Conservation (phyloP, 768 basidiomycete species). For the Trametes gibbosa region DNA sequence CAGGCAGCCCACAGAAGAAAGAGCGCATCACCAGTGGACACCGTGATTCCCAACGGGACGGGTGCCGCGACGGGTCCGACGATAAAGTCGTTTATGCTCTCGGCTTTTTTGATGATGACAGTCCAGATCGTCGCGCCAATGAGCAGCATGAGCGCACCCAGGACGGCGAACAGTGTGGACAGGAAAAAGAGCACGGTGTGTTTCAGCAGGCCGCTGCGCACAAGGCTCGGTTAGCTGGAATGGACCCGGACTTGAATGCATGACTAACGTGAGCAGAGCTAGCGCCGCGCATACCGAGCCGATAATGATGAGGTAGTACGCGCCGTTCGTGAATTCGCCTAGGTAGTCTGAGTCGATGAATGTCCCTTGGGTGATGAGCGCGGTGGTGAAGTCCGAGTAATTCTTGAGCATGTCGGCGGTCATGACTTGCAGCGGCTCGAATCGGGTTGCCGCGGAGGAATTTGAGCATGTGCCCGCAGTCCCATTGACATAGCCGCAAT, state of each 20-base stretch:
- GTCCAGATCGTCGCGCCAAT: constrained; percentile 79
- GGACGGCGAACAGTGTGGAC: constrained; percentile 59
- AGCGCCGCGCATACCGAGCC: constrained; percentile 67
- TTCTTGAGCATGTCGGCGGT: constrained; percentile 66
- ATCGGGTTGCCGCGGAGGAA: constrained; percentile 53
- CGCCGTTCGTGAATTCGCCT: constrained; percentile 60
- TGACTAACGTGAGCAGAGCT: constrained; percentile 63
- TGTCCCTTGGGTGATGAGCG: constrained; percentile 48
- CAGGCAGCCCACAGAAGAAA: constrained; percentile 76
- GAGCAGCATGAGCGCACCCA: constrained; percentile 61
- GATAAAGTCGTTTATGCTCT: constrained; percentile 53
- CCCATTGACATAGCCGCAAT: constrained; percentile 68
- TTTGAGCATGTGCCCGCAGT: constrained; percentile 65
- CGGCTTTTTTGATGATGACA: constrained; percentile 60
- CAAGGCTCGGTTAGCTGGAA: constrained; percentile 5
- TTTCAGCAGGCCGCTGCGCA: constrained; percentile 60
- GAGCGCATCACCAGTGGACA: constrained; percentile 60
- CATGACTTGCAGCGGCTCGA: constrained; percentile 63
- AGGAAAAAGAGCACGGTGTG: constrained; percentile 63
- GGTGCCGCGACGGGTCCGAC: constrained; percentile 36
- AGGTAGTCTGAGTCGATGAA: constrained; percentile 63
- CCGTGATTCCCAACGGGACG: constrained; percentile 56
- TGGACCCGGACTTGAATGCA: not conserved
- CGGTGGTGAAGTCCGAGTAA: constrained; percentile 53
- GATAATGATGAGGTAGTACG: constrained; percentile 73